phyloP scores from a whole-genome alignment of 257 asterid genomes.

The Solanum virginianum region DNA sequence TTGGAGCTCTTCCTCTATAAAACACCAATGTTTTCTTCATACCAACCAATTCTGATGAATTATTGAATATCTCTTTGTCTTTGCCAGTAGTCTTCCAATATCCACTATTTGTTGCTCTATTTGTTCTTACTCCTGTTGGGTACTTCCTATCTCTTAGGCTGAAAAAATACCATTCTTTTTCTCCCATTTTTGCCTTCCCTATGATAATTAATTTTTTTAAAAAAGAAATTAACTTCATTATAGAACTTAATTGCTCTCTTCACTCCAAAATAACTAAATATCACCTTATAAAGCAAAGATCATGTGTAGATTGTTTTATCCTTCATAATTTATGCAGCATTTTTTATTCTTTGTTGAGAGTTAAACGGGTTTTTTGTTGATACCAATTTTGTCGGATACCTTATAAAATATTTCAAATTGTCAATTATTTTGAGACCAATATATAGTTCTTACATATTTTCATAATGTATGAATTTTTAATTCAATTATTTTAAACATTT shows the following conservation, averaged over 20 bases:
- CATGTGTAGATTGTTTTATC: not conserved
- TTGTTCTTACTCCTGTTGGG: conserved; percentile 85
- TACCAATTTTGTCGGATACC: not conserved
- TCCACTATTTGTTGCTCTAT: conserved; percentile 84
- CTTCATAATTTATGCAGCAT: not conserved
- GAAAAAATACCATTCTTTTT: conserved; percentile 89
- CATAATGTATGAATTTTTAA: not conserved
- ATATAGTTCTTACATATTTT: not conserved
- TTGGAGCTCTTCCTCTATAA: conserved; percentile 84
- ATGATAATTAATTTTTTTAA: not conserved
- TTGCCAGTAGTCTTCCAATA: conserved; percentile 94
- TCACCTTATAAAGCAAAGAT: not conserved
- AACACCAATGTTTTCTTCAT: conserved; percentile 93
- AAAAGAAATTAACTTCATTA: not conserved
- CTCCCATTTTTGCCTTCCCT: conserved; percentile 97
- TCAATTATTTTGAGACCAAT: not conserved
- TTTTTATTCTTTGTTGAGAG: not conserved
- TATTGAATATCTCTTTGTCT: conserved; percentile 72
- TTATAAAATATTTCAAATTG: not conserved
- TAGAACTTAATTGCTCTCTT: not conserved
- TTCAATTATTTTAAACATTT: not conserved
- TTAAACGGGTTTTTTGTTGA: not conserved
- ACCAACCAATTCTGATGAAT: conserved; percentile 57
- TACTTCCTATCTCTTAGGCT: conserved; percentile 82
- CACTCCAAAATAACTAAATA: not conserved